Evolutionary conservation across 129 eudicot genomes (phyloP), one percentile per base, ranked within the genome.

Genomic region (Lactuca sativa): DNA sequence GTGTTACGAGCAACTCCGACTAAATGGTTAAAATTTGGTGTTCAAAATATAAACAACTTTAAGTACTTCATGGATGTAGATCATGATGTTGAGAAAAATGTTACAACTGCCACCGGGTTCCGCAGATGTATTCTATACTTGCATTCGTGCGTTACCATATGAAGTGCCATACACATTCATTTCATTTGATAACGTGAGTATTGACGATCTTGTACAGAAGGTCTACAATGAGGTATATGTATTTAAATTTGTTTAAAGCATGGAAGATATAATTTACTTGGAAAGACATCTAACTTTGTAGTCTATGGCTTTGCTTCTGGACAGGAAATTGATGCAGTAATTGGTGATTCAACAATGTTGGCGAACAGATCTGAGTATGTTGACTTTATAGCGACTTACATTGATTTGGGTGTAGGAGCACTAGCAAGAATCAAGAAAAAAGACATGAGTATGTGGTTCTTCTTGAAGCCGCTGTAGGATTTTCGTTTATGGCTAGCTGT

Each of bases 351-450:
- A 25, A 25, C 30, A 25, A 84, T 84, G 16, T 33, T 64, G 2
- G 73, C 75, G 12, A 84, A 73, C 73, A 70, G 83, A 74, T 72
- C 85, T 1, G 34, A 34, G 21, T 77, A 38, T 32, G 85, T 84
- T 33, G 85, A 84, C 9, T 84, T 84, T 14, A 84, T 83, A 9
- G 31, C 74, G 38, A 74, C 85, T 1, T 80, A 67, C 66, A 64
- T 76, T 3, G 85, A 84, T 9, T 17, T 62, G 17, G 88, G 88
- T 13, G 44, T 79, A 3, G 72, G 70, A 13, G 66, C 69, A 64
- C 31, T 80, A 6, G 71, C 38, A 32, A 74, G 66, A 53, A 59
- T 66, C 56, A 73, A 61, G 55, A 56, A 62, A 9, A 49, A 56
- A 9, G 62, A 60, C 21, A 53, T n/a, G n/a, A n/a, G n/a, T n/a